Percentiles rank a stretch among this genome's conserved stretches.
These are phyloP conservation scores for Theileria orientalis DNA, from an alignment of 169 alveolate genomes.

Conservation along the genomic window DNA sequence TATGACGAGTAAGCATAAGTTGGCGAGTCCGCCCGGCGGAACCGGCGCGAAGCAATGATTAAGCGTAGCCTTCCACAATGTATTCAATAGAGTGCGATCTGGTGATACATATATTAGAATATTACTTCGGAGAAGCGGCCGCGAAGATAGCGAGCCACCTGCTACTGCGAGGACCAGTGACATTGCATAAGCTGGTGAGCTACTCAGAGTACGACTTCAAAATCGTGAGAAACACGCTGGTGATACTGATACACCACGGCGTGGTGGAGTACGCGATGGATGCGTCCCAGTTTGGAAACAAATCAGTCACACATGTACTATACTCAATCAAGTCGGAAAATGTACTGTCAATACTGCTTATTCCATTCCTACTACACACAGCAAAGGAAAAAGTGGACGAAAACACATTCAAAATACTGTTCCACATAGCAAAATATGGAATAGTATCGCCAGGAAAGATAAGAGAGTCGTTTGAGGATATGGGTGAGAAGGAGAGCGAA, in stretches of 20 bases:
- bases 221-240: slow-evolving; percentile 33
- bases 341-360: slow-evolving; percentile 27
- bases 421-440: slow-evolving; percentile 31
- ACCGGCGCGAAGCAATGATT: too few species aligned
- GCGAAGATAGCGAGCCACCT: slow-evolving; percentile 55
- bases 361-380: slow-evolving; percentile 36
- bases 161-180: slow-evolving; percentile 54
- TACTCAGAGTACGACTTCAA: slow-evolving; percentile 34
- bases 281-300: slow-evolving; percentile 2
- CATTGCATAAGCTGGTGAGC: slow-evolving; percentile 35
- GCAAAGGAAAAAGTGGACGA: slow-evolving; percentile 31
- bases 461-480: neutral
- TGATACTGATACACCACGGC: slow-evolving; percentile 50
- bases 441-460: slow-evolving; percentile 44
- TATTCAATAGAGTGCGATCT: slow-evolving; percentile 55
- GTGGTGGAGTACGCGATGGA: slow-evolving; percentile 44
- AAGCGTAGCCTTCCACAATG: too few species aligned
- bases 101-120: slow-evolving; percentile 45
- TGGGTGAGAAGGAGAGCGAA: neutral
- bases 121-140: slow-evolving; percentile 46
- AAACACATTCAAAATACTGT: slow-evolving; percentile 20
- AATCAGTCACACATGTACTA: slow-evolving; percentile 19
- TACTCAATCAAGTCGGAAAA: slow-evolving; percentile 35
- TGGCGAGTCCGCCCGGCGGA: too few species aligned
- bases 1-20: too few species aligned